Conservation (phyloP, 2,329 filamentous ascomycete species). For the Aspergillus pseudoviridinutans region DNA sequence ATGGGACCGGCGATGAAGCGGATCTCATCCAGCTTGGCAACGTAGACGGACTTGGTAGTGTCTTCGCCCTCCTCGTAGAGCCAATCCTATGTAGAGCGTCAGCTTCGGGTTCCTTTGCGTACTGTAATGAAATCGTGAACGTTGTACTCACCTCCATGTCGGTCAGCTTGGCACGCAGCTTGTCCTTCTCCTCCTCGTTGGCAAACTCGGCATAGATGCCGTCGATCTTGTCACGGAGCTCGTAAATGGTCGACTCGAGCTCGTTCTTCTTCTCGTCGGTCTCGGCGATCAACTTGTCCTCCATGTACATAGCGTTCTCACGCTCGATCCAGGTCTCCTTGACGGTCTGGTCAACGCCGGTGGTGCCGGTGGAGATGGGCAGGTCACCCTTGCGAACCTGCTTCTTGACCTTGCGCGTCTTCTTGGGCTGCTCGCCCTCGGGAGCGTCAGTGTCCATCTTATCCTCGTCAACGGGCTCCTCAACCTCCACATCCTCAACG, state of each 20-base stretch:
- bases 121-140: background rate
- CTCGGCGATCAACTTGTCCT: constrained; percentile 96
- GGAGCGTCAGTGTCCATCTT: constrained; percentile 75
- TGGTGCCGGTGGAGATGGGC: constrained; percentile 77
- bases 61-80: constrained; percentile 97
- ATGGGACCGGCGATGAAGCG: constrained; percentile 86
- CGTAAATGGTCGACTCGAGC: constrained; percentile 96
- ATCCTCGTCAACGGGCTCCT: constrained; percentile 71
- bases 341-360: constrained; percentile 66
- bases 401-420: constrained; percentile 98
- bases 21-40: constrained; percentile 95
- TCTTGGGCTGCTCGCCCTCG: constrained; percentile 65
- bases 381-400: constrained; percentile 97
- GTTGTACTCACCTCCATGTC: constrained; percentile 69
- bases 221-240: constrained; percentile 91
- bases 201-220: constrained; percentile 86
- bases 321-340: constrained; percentile 72
- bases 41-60: constrained; percentile 86
- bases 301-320: constrained; percentile 89
- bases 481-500: constrained; percentile 95
- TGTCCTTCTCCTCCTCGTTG: constrained; percentile 87
- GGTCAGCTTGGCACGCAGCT: constrained; percentile 78
- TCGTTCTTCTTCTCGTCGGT: constrained; percentile 99
- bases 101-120: constrained; percentile 8
- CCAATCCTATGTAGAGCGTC: constrained; percentile 68